Evolutionary conservation across 202 grass and related monocot species (phyloP).

Genomic region (Setaria viridis): DNA sequence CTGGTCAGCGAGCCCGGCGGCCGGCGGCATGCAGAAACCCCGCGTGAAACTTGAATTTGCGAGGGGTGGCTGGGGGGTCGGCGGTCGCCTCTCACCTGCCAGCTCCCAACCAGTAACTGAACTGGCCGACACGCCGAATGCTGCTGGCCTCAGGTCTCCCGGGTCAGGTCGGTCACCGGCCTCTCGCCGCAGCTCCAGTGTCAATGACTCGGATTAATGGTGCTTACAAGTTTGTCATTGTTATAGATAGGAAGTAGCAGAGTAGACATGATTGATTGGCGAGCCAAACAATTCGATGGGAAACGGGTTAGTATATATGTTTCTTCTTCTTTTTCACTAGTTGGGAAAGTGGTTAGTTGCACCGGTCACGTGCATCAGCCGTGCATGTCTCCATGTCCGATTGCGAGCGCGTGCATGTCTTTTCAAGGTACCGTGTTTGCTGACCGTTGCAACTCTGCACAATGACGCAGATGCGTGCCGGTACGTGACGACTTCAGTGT

Average conservation of each 20-base stretch:
- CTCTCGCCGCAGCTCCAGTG: background rate
- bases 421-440: too few species aligned
- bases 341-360: too few species aligned
- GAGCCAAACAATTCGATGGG: too few species aligned
- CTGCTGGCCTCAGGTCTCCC: background rate
- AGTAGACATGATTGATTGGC: background rate
- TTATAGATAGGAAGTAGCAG: background rate
- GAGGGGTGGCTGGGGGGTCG: background rate
- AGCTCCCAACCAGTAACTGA: constrained; percentile 44
- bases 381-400: too few species aligned
- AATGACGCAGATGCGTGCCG: too few species aligned
- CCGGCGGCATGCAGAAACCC: background rate
- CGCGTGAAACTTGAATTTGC: constrained; percentile 25
- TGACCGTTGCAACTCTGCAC: too few species aligned
- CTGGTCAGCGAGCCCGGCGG: too few species aligned
- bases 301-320: too few species aligned
- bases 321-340: too few species aligned
- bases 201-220: background rate
- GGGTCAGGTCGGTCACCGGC: background rate
- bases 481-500: too few species aligned
- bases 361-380: too few species aligned
- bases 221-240: background rate
- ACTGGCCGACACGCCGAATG: background rate
- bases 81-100: constrained; percentile 41
- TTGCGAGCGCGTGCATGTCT: too few species aligned